Evolutionary conservation across 805 yeast genomes (phyloP).

Genomic region (Metschnikowia similis): DNA sequence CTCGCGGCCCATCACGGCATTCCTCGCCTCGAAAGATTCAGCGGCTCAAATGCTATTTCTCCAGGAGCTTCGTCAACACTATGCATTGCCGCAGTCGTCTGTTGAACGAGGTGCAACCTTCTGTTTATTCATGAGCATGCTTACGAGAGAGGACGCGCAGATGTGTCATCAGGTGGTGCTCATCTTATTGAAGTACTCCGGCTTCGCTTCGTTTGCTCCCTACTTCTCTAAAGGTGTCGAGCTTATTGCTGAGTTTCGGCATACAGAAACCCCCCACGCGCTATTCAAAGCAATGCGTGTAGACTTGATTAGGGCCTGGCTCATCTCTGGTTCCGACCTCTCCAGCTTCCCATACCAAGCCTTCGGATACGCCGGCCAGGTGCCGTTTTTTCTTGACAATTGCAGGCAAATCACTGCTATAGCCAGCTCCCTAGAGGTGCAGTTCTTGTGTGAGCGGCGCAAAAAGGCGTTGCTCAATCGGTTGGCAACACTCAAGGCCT

Average conservation of each 20-base stretch:
- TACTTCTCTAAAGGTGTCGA: constrained; percentile 27
- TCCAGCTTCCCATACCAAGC: constrained; percentile 37
- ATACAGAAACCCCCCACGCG: constrained; percentile 7
- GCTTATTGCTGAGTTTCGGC: constrained; percentile 18
- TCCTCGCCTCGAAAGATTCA: constrained; percentile 4
- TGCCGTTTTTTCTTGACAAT: constrained; percentile 30
- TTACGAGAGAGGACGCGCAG: constrained; percentile 28
- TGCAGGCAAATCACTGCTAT: constrained; percentile 39
- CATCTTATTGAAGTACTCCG: constrained; percentile 40
- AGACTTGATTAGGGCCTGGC: constrained; percentile 44
- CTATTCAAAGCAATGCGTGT: constrained; percentile 30
- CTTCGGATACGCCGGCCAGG: constrained; percentile 31
- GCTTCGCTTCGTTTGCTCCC: constrained; percentile 24
- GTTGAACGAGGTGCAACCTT: constrained; percentile 38
- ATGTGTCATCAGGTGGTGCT: constrained; percentile 33
- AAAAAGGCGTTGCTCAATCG: constrained; percentile 6
- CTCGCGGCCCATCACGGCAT: constrained; percentile 12
- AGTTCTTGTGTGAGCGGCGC: not conserved
- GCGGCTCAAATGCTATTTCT: constrained; percentile 25
- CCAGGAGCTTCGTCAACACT: constrained; percentile 23
- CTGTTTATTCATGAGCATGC: constrained; percentile 27
- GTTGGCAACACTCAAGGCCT: constrained; percentile 13
- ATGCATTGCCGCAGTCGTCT: constrained; percentile 33
- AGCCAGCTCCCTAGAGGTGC: constrained; percentile 19
- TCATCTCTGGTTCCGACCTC: constrained; percentile 26